A percentile compares a stretch with the other conserved stretches of the same genome.
Evolutionary conservation across 768 basidiomycete species (phyloP).

Genomic region (Lactifluus pinguis): DNA sequence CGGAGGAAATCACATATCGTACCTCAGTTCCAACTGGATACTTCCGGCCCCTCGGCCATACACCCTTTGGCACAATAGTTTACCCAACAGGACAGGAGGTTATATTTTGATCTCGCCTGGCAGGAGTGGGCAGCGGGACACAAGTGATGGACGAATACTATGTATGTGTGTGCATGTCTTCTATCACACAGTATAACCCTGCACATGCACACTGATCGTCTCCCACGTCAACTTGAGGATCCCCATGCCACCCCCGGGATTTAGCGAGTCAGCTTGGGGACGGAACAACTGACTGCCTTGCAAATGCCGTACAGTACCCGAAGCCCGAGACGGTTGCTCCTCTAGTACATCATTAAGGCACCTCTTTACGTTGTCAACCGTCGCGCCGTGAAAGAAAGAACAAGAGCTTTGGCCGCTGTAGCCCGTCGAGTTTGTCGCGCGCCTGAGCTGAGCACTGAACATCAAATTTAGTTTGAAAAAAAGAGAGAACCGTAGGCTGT

Average conservation of each 20-base stretch:
- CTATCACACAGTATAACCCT: too few species aligned
- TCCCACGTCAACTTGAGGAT: background rate
- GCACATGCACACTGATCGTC: background rate
- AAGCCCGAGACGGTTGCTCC: background rate
- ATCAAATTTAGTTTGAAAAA: background rate
- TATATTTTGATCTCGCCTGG: too few species aligned
- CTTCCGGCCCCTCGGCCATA: too few species aligned
- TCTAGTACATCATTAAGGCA: background rate
- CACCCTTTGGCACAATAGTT: too few species aligned
- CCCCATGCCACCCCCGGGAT: background rate
- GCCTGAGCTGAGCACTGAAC: background rate
- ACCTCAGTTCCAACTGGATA: too few species aligned
- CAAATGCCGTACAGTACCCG: too few species aligned
- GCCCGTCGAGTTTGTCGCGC: background rate
- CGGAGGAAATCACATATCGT: background rate
- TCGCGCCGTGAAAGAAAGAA: background rate
- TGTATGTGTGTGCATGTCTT: too few species aligned
- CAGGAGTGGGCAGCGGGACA: too few species aligned
- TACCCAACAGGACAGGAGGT: too few species aligned
- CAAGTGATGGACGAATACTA: too few species aligned
- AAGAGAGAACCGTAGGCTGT: background rate
- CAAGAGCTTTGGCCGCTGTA: background rate
- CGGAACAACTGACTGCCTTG: background rate
- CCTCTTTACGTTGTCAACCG: background rate
- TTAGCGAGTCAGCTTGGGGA: background rate